These are phyloP conservation scores for Lactifluus echinatus DNA, from an alignment of 768 basidiomycete species.

Conservation along the genomic window DNA sequence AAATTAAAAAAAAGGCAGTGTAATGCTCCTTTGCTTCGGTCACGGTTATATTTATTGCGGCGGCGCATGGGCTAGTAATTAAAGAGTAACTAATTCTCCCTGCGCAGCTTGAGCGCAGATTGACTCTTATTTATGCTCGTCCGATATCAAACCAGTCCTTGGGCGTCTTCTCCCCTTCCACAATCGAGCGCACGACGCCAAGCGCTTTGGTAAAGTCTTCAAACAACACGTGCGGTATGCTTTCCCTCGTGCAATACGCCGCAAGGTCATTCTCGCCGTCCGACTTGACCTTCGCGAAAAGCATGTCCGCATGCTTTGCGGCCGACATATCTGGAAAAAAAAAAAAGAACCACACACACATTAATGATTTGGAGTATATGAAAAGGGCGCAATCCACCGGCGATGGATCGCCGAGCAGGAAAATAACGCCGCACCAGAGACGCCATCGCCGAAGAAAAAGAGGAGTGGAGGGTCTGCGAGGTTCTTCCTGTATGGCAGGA, in stretches of 20 bases:
- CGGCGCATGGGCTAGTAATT: background rate
- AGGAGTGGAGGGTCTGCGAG: constrained; percentile 64
- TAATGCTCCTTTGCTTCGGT: background rate
- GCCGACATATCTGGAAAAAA: constrained; percentile 90
- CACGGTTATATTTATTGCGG: background rate
- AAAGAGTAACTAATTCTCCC: background rate
- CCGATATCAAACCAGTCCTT: constrained; percentile 36
- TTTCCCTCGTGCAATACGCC: constrained; percentile 68
- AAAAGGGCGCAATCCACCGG: background rate
- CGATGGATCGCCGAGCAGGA: background rate
- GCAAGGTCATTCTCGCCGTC: constrained; percentile 82
- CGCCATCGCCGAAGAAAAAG: constrained; percentile 98
- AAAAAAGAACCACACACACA: too few relatives aligned
- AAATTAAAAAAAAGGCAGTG: background rate
- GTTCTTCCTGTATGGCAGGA: constrained; percentile 76
- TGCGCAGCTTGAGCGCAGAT: background rate
- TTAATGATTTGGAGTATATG: too few relatives aligned
- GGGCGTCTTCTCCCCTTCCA: constrained; percentile 58
- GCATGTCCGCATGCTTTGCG: constrained; percentile 81
- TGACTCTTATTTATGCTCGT: background rate
- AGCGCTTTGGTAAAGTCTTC: constrained; percentile 57
- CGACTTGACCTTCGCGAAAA: constrained; percentile 84
- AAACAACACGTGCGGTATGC: constrained; percentile 76
- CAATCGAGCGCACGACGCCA: constrained; percentile 53
- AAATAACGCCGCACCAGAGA: constrained; percentile 57